Base-by-base conservation (phyloP, 345 rosid species). In the Pistacia integerrima region DNA sequence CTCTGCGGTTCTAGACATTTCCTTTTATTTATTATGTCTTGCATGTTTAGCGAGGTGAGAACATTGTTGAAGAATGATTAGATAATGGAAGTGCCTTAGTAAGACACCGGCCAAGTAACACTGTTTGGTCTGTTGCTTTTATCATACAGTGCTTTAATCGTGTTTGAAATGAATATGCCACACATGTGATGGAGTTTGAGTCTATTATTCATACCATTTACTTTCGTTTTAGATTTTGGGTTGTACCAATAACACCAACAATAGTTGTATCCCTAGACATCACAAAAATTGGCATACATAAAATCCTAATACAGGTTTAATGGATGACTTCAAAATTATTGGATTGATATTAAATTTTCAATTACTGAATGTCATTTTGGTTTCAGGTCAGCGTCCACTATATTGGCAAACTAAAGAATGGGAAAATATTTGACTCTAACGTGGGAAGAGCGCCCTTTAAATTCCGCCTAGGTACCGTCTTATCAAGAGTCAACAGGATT, bases 381-480 rank as follows among this genome's bases (percentile, higher is more conserved):
- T 67, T 82, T 79, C 96, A 97, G 98, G 97, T 97, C 69, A 75
- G 83, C 52, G 96, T 97, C 64, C 86, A 68, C 67, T 97, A 97
- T 70, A 89, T 84, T 48, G 99, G 98, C 80, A 97, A 90, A 88
- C 99, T 97, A 70, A 82, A 89, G 88, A 91, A 86, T 59, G 98
- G 96, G 16, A 87, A 91, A 80, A 84, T 91, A 48, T 97, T 94
- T 61, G 97, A 97, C 85, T 92, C 98, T 52, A 94, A 91, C 57
- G 88, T 88, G 36, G 97, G 94, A 74, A 80, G 84, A 70, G 83
- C 90, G 28, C 97, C 99, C 14, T 97, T 91, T 59, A 88, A 87
- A 68, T 97, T 97, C 85, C 95, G 96, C 58, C 89, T 94, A 85
- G 98, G 99, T 74, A 74, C 56, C 20, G 16, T 76, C 14, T 25